A percentile compares a stretch with the other conserved stretches of the same genome.
Conservation (phyloP, 805 yeast species). For the Monosporozyma siamensis region DNA sequence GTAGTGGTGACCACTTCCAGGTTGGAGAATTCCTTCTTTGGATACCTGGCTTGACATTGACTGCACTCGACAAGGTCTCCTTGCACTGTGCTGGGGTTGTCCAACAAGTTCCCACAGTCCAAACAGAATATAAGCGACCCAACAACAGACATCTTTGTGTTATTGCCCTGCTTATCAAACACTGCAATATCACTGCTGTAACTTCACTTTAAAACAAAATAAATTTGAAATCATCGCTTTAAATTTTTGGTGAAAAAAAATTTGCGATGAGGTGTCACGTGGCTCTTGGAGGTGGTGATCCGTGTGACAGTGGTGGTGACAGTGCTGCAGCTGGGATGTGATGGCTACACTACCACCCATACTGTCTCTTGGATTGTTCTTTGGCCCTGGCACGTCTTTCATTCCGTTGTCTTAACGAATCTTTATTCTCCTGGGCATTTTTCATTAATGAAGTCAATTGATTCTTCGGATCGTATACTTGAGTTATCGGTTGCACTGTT, state of each 20-base stretch:
- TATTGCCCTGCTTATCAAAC: too few species aligned
- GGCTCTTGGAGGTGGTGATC: too few species aligned
- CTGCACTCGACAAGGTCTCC: conserved; percentile 46
- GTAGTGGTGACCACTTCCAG: conserved; percentile 82
- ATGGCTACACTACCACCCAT: conserved; percentile 13
- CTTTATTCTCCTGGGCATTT: conserved; percentile 15
- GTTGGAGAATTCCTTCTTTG: conserved; percentile 47
- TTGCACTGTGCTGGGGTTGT: conserved; percentile 41
- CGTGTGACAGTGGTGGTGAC: neutral
- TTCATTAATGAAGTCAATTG: conserved; percentile 16
- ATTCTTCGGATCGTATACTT: conserved; percentile 13
- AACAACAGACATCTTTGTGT: conserved; percentile 68
- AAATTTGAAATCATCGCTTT: too few species aligned
- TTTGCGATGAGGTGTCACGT: conserved; percentile 5
- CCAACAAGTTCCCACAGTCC: conserved; percentile 85
- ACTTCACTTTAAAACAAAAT: too few species aligned
- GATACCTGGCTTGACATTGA: conserved; percentile 35
- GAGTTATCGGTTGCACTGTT: conserved; percentile 9
- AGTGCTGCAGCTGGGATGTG: neutral
- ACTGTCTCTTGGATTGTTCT: conserved; percentile 12
- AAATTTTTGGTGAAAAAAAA: too few species aligned
- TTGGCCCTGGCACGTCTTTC: conserved; percentile 11
- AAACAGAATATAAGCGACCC: conserved; percentile 92
- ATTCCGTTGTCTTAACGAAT: conserved; percentile 12
- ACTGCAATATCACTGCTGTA: too few species aligned